phyloP scores from a whole-genome alignment of 768 basidiomycete genomes.

The Naganishia onofrii region DNA sequence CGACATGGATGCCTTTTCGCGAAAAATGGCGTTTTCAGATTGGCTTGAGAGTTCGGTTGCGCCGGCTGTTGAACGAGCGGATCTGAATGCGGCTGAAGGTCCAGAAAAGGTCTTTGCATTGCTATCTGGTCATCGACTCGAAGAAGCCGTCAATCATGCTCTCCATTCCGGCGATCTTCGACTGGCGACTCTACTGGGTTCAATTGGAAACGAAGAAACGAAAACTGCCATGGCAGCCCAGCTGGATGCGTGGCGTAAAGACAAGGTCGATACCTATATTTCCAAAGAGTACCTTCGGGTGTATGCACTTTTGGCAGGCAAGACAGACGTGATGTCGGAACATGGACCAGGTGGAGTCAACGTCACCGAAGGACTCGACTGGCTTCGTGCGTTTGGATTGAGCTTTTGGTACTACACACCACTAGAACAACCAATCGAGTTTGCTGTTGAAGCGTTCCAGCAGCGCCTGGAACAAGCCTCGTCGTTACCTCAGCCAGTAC shows the following conservation, averaged over 20 bases:
- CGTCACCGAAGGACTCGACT: constrained; percentile 74
- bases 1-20: constrained; percentile 58
- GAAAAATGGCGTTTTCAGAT: constrained; percentile 73
- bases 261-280: constrained; percentile 69
- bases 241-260: constrained; percentile 75
- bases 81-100: constrained; percentile 51
- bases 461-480: constrained; percentile 46
- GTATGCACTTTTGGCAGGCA: constrained; percentile 79
- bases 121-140: constrained; percentile 84
- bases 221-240: constrained; percentile 71
- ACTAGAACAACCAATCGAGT: constrained; percentile 61
- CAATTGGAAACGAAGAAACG: constrained; percentile 69
- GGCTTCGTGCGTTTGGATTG: constrained; percentile 89
- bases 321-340: constrained; percentile 62
- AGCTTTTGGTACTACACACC: constrained; percentile 82
- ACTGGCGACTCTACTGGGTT: constrained; percentile 82
- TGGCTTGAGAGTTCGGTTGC: constrained; percentile 79
- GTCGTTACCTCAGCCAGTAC: constrained; percentile 47
- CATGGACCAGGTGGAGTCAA: constrained; percentile 59
- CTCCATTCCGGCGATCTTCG: constrained; percentile 73
- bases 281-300: constrained; percentile 68
- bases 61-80: constrained; percentile 67
- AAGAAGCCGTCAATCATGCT: constrained; percentile 72
- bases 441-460: constrained; percentile 65
- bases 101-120: constrained; percentile 65